These are phyloP conservation scores for Phaeosphaeria sp. DNA, from an alignment of 2,329 filamentous ascomycete species.

Conservation along the genomic window DNA sequence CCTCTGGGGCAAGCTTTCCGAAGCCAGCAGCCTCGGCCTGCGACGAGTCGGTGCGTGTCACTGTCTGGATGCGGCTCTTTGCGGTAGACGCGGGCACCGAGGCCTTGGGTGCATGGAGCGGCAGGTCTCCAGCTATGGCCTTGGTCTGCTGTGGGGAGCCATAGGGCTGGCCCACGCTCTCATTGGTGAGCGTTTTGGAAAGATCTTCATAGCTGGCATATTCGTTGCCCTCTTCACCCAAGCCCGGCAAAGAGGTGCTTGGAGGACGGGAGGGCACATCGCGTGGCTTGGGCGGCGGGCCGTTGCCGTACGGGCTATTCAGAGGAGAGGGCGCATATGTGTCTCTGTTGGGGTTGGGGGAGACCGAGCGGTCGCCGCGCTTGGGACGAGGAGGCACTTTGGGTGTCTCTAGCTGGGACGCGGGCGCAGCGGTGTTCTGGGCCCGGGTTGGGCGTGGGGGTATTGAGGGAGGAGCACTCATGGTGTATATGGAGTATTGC, in stretches of 20 bases:
- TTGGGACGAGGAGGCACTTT: conserved; percentile 79
- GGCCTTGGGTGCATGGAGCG: conserved; percentile 87
- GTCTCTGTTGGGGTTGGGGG: conserved; percentile 69
- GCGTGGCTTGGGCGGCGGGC: conserved; percentile 35
- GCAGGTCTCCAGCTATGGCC: conserved; percentile 78
- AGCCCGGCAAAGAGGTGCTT: conserved; percentile 81
- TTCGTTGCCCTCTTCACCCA: conserved; percentile 89
- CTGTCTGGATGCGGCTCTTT: conserved; percentile 79
- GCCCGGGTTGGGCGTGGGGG: conserved; percentile 68
- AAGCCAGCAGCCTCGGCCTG: conserved; percentile 85
- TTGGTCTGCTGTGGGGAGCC: conserved; percentile 73
- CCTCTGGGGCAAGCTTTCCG: conserved; percentile 61
- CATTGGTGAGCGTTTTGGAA: conserved; percentile 40
- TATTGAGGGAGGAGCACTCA: conserved; percentile 60
- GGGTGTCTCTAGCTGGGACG: conserved; percentile 63
- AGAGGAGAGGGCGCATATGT: conserved; percentile 86
- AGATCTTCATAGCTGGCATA: conserved; percentile 70
- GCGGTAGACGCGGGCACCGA: conserved; percentile 82
- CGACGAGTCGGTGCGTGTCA: conserved; percentile 91
- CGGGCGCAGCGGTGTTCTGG: conserved; percentile 52
- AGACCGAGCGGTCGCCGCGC: conserved; percentile 75
- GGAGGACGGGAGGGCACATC: conserved; percentile 66
- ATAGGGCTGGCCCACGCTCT: conserved; percentile 33
- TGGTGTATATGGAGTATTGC: conserved; percentile 34
- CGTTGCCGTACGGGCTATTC: conserved; percentile 69